phyloP scores from a whole-genome alignment of 1,139 yeast species.

The Yamadazyma dushanensis region DNA sequence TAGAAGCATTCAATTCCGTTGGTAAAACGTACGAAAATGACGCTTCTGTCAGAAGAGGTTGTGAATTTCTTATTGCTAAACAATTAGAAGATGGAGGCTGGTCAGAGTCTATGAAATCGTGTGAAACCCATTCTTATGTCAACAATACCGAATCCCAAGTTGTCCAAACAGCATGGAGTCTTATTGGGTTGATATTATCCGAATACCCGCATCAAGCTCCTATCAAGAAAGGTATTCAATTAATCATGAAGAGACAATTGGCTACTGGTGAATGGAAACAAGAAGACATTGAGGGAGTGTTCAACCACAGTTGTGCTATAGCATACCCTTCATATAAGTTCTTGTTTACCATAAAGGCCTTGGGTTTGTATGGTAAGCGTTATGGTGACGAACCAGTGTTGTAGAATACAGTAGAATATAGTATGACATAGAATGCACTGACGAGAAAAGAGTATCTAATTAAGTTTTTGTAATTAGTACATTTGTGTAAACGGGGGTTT shows the following conservation, averaged over 20 bases:
- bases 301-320: conserved; percentile 88
- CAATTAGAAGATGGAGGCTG: conserved; percentile 94
- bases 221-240: conserved; percentile 60
- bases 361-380: conserved; percentile 66
- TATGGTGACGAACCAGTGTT: conserved; percentile 14
- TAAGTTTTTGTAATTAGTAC: too few relatives aligned
- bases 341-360: conserved; percentile 87
- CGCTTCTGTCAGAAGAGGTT: conserved; percentile 65
- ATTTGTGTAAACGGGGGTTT: too few relatives aligned
- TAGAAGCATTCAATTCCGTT: conserved; percentile 81
- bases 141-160: conserved; percentile 58
- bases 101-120: conserved; percentile 86
- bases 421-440: too few relatives aligned
- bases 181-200: conserved; percentile 79
- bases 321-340: conserved; percentile 94
- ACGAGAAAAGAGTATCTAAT: too few relatives aligned
- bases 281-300: conserved; percentile 92
- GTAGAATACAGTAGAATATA: not conserved
- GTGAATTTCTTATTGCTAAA: conserved; percentile 76
- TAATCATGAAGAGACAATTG: conserved; percentile 68
- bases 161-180: conserved; percentile 93
- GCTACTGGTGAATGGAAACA: conserved; percentile 82
- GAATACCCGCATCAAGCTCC: conserved; percentile 71
- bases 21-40: conserved; percentile 65
- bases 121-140: conserved; percentile 82